Base-by-base conservation (phyloP, 2,329 filamentous ascomycete genomes). In the Aspergillus sp. region DNA sequence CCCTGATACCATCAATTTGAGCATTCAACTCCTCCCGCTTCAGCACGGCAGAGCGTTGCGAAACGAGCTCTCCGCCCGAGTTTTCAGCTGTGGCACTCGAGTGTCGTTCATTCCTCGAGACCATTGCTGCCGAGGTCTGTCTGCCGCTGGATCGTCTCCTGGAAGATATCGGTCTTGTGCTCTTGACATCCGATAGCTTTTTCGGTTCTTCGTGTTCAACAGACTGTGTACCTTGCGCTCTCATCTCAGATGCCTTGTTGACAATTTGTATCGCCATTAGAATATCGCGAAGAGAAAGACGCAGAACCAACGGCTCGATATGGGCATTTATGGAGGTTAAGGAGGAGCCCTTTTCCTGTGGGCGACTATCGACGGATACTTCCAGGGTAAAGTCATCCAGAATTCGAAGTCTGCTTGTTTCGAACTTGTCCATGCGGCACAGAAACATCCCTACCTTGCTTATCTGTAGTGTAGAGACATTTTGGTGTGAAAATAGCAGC, bases 371-470 rank as follows among this genome's bases (percentile, higher is more conserved):
- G 81, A 99, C 87, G 2, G 91, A 95, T 68, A 96, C 83, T 64
- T 95, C 90, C 8, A 98, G 82, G 2, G 92, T 96, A 74, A 99
- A 99, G 75, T 99, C 93, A 72, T 99, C 96, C 32, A 99, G 86
- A 62, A 99, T 96, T 17, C 95, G 88, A 50, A 99, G 83, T 39
- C 92, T 87, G 42, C 89, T 93, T 3, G 90, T 92, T 67, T 99
- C 94, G 68, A 98, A 98, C 64, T 88, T 91, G 75, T 99, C 96
- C 95, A 99, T 99, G 11, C 95, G 90, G 73, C 96, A 99, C 32
- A 99, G 78, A 75, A 97, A 99, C 95, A 99, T 99, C 68, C 95
- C 95, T 56, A 98, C 86, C 71, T 98, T 89, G 7, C 92, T 93
- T 2, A 99, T 87, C 72, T 99, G 94, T 71, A 99, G 84, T 0